A percentile compares a stretch with the other conserved stretches of the same genome.
Conservation (phyloP, 192 early-diverging fungal genomes). For the Mortierella antarctica region DNA sequence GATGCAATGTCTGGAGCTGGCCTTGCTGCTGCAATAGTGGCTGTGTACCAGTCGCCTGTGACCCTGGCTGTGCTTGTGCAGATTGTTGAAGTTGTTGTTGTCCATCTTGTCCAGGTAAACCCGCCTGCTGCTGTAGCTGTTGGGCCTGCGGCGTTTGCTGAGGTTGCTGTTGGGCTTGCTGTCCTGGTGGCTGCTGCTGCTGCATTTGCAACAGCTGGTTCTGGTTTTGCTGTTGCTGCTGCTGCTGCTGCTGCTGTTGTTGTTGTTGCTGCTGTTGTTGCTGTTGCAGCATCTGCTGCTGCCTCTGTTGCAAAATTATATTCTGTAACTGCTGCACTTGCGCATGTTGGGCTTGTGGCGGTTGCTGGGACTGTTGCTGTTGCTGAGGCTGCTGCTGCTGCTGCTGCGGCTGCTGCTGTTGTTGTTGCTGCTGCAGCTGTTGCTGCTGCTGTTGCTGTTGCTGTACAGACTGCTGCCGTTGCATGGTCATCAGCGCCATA, state of each 20-base stretch:
- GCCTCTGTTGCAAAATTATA: conserved; percentile 1
- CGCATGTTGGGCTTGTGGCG: conserved; percentile 12
- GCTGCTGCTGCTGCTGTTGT: conserved; percentile 22
- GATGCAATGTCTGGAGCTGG: conserved; percentile 15
- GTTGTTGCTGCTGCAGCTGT: conserved; percentile 2
- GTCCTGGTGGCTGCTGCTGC: conserved; percentile 6
- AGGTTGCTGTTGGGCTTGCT: conserved; percentile 10
- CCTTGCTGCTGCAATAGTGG: conserved; percentile 22
- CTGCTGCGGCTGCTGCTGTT: conserved; percentile 13
- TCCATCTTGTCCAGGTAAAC: background rate
- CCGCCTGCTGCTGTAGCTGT: conserved; percentile 6
- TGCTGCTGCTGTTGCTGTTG: conserved; percentile 21
- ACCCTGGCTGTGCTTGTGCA: too few species aligned
- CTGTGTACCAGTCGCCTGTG: background rate
- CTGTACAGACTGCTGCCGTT: conserved; percentile 3
- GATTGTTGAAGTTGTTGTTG: conserved; percentile 17
- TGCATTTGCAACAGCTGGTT: background rate
- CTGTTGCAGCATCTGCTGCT: conserved; percentile 18
- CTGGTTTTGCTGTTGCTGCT: conserved; percentile 21
- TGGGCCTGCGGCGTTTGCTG: conserved; percentile 1
- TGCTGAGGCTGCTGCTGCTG: conserved; percentile 19
- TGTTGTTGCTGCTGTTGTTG: conserved; percentile 24
- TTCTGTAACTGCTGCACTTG: conserved; percentile 11
- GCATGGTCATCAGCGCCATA: conserved; percentile 3
- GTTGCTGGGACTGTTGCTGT: conserved; percentile 20